Evolutionary conservation across 768 basidiomycete genomes (phyloP).

Genomic region (Tubosaeta sp.): DNA sequence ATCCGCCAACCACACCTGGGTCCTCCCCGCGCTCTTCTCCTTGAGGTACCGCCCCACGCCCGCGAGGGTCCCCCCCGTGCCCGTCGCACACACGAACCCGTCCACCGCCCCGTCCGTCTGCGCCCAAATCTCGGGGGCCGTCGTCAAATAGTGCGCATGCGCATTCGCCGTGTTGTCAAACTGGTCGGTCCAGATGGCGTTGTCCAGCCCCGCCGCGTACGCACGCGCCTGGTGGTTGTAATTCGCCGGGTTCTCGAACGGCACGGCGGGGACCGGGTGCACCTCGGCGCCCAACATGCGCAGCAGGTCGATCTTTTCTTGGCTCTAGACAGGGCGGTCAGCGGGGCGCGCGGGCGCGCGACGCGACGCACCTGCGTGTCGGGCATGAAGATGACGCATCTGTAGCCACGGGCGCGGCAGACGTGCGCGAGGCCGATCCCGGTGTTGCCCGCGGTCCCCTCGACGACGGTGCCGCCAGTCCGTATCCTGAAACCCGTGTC

Average conservation of each 20-base stretch:
- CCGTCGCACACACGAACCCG: conserved; percentile 92
- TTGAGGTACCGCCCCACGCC: conserved; percentile 82
- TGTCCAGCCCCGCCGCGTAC: conserved; percentile 66
- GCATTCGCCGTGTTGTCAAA: conserved; percentile 97
- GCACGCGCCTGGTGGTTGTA: conserved; percentile 98
- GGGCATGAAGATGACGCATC: conserved; percentile 99
- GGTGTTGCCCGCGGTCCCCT: conserved; percentile 98
- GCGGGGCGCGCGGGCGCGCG: not conserved
- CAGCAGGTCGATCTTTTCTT: conserved; percentile 97
- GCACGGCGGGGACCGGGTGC: conserved; percentile 91
- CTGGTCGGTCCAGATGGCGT: conserved; percentile 96
- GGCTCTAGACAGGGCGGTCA: conserved; percentile 53
- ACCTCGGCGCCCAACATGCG: conserved; percentile 98
- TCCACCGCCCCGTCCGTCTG: conserved; percentile 78
- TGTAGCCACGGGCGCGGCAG: conserved; percentile 89
- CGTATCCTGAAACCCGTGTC: conserved; percentile 49
- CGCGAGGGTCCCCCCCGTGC: conserved; percentile 94
- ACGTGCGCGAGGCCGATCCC: conserved; percentile 96
- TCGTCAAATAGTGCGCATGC: conserved; percentile 79
- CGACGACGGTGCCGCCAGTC: conserved; percentile 95
- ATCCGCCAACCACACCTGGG: conserved; percentile 92
- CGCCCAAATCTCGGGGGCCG: conserved; percentile 96
- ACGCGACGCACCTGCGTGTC: conserved; percentile 66
- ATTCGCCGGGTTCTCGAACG: conserved; percentile 91
- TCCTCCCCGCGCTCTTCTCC: conserved; percentile 72